phyloP scores from a whole-genome alignment of 2,329 filamentous ascomycete genomes.

The Neonectria coccinea region DNA sequence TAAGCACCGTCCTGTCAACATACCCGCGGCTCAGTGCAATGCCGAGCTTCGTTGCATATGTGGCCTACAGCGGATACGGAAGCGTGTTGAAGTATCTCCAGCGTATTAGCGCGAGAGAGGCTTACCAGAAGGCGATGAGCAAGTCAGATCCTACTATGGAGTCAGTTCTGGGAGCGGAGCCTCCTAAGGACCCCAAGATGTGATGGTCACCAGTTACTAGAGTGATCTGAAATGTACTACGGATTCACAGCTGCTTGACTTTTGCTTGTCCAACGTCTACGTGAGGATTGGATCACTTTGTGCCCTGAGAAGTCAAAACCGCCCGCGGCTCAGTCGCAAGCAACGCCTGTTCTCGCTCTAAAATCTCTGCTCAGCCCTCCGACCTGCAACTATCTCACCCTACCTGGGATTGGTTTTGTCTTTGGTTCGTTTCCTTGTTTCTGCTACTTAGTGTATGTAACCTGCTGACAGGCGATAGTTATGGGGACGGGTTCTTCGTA shows the following conservation, averaged over 20 bases:
- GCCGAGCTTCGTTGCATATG: constrained; percentile 38
- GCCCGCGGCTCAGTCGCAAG: too few species aligned
- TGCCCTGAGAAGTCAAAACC: too few species aligned
- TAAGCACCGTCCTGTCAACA: constrained; percentile 12
- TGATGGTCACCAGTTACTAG: too few species aligned
- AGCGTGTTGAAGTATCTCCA: constrained; percentile 60
- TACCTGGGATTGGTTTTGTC: too few species aligned
- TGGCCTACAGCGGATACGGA: constrained; percentile 48
- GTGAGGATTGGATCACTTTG: too few species aligned
- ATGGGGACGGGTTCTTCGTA: too few species aligned
- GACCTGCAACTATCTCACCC: not conserved
- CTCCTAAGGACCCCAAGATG: constrained; percentile 12
- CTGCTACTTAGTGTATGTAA: too few species aligned
- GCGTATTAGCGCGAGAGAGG: constrained; percentile 57
- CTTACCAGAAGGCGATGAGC: constrained; percentile 59
- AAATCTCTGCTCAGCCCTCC: constrained; percentile 13
- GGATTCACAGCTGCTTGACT: too few species aligned
- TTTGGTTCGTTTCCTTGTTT: too few species aligned
- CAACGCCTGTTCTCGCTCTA: constrained; percentile 6
- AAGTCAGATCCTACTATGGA: constrained; percentile 63
- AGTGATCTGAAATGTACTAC: not conserved
- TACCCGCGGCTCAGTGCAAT: constrained; percentile 9
- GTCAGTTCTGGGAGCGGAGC: constrained; percentile 43
- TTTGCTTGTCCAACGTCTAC: too few species aligned
- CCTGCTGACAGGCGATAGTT: too few species aligned